These are phyloP conservation scores for Cryphonectria naterciae DNA, from an alignment of 2,329 filamentous ascomycete genomes.

Conservation along the genomic window DNA sequence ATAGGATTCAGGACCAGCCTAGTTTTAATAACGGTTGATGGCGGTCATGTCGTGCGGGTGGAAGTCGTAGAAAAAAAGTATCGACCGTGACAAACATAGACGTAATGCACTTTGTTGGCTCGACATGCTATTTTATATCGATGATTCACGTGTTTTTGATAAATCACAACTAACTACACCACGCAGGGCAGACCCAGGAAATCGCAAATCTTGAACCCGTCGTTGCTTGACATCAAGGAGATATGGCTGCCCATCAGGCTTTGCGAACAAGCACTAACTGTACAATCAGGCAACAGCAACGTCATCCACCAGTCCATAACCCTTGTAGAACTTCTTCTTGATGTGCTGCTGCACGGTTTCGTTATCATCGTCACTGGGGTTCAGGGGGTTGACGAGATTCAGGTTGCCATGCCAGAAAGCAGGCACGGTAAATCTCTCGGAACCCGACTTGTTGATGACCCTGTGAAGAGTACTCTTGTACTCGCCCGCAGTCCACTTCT, in stretches of 20 bases:
- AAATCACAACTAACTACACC: not conserved
- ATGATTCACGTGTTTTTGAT: not conserved
- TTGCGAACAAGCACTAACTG: not conserved
- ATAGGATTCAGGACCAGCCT: not conserved
- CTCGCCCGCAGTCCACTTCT: constrained; percentile 27
- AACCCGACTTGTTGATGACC: constrained; percentile 26
- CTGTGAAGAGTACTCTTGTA: constrained; percentile 32
- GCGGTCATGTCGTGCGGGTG: no score
- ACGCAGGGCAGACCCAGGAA: not conserved
- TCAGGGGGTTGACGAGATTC: constrained; percentile 33
- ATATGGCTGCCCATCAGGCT: no score
- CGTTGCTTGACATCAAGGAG: not conserved
- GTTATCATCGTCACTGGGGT: constrained; percentile 28
- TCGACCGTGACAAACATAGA: not conserved
- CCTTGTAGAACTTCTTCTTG: constrained; percentile 31
- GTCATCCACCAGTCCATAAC: not conserved
- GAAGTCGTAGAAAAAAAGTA: no score
- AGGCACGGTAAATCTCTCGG: constrained; percentile 12
- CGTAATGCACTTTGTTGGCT: not conserved
- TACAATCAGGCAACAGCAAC: not conserved
- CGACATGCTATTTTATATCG: not conserved
- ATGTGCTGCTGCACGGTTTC: constrained; percentile 34
- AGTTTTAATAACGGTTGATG: no score
- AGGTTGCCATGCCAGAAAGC: constrained; percentile 36
- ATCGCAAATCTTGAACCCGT: not conserved